These are phyloP conservation scores for Aspergillus viridinutans DNA, from an alignment of 2,329 filamentous ascomycete genomes.

Conservation along the genomic window DNA sequence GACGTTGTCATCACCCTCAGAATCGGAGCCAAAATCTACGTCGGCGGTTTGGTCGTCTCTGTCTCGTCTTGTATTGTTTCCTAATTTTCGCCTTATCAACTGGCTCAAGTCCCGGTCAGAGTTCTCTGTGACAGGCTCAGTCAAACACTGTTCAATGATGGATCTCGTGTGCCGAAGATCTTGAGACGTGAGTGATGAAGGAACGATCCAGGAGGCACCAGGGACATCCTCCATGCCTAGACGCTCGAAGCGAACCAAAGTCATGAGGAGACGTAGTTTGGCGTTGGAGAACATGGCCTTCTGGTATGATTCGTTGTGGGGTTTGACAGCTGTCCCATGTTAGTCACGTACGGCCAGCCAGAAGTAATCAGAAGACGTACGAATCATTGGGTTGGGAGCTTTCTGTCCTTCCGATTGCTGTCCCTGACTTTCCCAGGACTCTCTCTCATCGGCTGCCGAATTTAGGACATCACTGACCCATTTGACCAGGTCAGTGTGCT, in stretches of 20 bases:
- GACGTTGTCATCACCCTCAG: constrained; percentile 57
- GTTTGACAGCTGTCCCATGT: constrained; percentile 50
- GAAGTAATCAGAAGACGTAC: constrained; percentile 42
- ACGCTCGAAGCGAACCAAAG: constrained; percentile 65
- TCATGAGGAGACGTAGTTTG: constrained; percentile 80
- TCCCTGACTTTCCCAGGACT: constrained; percentile 71
- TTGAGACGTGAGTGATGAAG: constrained; percentile 59
- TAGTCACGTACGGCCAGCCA: neutral
- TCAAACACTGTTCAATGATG: constrained; percentile 71
- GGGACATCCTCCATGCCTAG: constrained; percentile 64
- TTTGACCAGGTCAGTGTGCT: constrained; percentile 67
- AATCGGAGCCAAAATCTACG: constrained; percentile 67
- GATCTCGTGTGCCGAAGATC: constrained; percentile 66
- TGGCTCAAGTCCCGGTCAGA: constrained; percentile 70
- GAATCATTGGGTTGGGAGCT: constrained; percentile 27
- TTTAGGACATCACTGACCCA: constrained; percentile 75
- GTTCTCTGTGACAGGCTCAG: constrained; percentile 72
- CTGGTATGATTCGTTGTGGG: constrained; percentile 63
- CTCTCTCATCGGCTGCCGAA: constrained; percentile 67
- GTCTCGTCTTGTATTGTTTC: constrained; percentile 36
- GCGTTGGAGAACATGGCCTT: constrained; percentile 84
- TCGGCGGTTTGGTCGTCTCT: constrained; percentile 34
- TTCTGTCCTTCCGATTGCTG: constrained; percentile 29
- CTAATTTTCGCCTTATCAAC: constrained; percentile 67
- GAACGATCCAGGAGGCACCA: constrained; percentile 75